Evolutionary conservation across 169 alveolate species (phyloP).

Genomic region (Theileria annulata): DNA sequence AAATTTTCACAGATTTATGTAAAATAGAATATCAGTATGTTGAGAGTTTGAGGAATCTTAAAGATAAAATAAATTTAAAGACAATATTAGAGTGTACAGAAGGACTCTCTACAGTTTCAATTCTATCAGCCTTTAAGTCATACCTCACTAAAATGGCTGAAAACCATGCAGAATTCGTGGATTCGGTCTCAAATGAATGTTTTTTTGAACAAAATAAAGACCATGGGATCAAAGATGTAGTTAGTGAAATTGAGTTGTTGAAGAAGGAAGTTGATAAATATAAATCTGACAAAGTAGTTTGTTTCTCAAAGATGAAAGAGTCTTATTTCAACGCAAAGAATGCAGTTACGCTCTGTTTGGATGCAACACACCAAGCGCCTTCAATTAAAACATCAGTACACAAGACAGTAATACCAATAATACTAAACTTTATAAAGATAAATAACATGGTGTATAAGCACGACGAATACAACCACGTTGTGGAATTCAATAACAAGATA

Average conservation of each 20-base stretch:
- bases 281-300: slow-evolving; percentile 28
- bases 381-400: slow-evolving; percentile 52
- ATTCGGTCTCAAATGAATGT: slow-evolving; percentile 55
- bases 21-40: slow-evolving; percentile 44
- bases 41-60: slow-evolving; percentile 30
- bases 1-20: slow-evolving; percentile 32
- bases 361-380: slow-evolving; percentile 62
- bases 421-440: slow-evolving; percentile 43
- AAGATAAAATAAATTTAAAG: slow-evolving; percentile 19
- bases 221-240: background rate
- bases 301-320: slow-evolving; percentile 32
- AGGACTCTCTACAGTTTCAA: slow-evolving; percentile 5
- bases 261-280: slow-evolving; percentile 11
- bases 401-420: slow-evolving; percentile 40
- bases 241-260: background rate
- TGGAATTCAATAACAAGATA: slow-evolving; percentile 11
- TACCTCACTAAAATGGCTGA: slow-evolving; percentile 33
- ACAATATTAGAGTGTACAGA: slow-evolving; percentile 30
- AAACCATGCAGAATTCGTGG: slow-evolving; percentile 58
- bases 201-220: slow-evolving; percentile 5
- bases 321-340: slow-evolving; percentile 40
- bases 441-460: background rate
- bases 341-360: slow-evolving; percentile 45
- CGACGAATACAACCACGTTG: background rate
- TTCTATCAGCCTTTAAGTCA: slow-evolving; percentile 11